Evolutionary conservation across 1,284 basidiomycete species (phyloP), one percentile per base, ranked within the genome.

Genomic region (Sporisorium graminicola): DNA sequence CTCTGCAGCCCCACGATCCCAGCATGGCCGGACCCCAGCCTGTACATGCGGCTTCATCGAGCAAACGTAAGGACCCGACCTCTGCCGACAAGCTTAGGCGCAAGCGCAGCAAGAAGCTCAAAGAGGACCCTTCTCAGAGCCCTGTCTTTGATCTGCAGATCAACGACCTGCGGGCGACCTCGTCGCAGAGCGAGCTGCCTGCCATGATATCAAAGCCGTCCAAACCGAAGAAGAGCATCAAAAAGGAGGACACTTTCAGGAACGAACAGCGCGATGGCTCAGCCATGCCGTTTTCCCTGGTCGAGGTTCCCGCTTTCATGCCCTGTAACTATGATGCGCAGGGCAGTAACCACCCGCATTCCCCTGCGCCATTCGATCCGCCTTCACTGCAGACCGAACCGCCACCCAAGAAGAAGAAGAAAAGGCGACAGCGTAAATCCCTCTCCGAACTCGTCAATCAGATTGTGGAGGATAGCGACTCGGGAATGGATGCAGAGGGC

Each of bases 381-480:
- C 46, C 6, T 10, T 16, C 16, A 2, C 37, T 50, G n/a, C 60
- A 50, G 42, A 51, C 16, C 22, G 54, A 44, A n/a, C 40, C 53
- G 2, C 16, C 13, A n/a, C n/a, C n/a, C n/a, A n/a, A n/a, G 22
- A 66, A 67, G 26, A 70, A 63, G 49, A 75, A 71, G 59, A 53
- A 47, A 26, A 67, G 43, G 40, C 56, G 58, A 22, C 43, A 26
- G 9, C 64, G 65, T 29, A 70, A 69, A 24, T 66, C 63, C 5
- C 58, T 69, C 18, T 64, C 65, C 9, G 72, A 69, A 12, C 42
- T 74, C 33, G 56, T 69, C 54, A 61, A 61, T 51, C 64, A 67
- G 51, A 72, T 72, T 29, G 69, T 76, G 22, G 65, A 71, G 44
- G 69, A 76, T 40, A 73, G 64, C 33, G 74, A 77, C 44, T 72